Evolutionary conservation across 140 eudicot genomes (phyloP).

Genomic region (Oenanthe javanica): DNA sequence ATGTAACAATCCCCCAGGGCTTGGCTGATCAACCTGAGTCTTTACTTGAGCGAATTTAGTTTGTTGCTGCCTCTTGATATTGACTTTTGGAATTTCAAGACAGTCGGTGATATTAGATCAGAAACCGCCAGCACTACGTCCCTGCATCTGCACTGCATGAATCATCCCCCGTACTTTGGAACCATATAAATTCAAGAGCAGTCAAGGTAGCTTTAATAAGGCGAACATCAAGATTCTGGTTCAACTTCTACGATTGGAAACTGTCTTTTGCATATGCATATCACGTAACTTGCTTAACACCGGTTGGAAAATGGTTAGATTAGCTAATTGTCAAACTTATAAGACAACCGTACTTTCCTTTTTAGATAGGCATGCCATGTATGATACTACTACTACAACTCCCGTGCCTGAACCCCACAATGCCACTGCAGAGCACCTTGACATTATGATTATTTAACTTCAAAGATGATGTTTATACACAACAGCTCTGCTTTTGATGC

Average conservation of each 20-base stretch:
- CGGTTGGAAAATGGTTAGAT: not conserved
- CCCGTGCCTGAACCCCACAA: not conserved
- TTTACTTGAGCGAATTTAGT: constrained; percentile 62
- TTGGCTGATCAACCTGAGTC: constrained; percentile 80
- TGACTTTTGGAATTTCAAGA: constrained; percentile 36
- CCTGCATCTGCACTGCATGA: constrained; percentile 21
- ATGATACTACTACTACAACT: not conserved
- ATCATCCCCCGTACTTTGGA: constrained; percentile 28
- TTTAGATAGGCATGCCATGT: too few relatives aligned
- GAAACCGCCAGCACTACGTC: constrained; percentile 18
- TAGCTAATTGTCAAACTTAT: too few relatives aligned
- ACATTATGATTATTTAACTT: not conserved
- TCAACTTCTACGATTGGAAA: constrained; percentile 28
- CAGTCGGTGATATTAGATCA: constrained; percentile 28
- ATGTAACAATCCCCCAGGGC: constrained; percentile 23
- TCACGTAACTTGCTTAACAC: not conserved
- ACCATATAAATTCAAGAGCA: constrained; percentile 24
- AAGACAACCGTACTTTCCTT: too few relatives aligned
- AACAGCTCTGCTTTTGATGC: not conserved
- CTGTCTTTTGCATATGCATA: not conserved
- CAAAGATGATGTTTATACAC: not conserved
- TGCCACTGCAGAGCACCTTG: not conserved
- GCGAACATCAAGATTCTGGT: constrained; percentile 35
- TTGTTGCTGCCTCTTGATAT: constrained; percentile 44
- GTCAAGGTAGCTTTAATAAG: constrained; percentile 73